Evolutionary conservation across 345 rosid genomes (phyloP), one percentile per base, ranked within the genome.

Genomic region (Gossypium rotundifolium): DNA sequence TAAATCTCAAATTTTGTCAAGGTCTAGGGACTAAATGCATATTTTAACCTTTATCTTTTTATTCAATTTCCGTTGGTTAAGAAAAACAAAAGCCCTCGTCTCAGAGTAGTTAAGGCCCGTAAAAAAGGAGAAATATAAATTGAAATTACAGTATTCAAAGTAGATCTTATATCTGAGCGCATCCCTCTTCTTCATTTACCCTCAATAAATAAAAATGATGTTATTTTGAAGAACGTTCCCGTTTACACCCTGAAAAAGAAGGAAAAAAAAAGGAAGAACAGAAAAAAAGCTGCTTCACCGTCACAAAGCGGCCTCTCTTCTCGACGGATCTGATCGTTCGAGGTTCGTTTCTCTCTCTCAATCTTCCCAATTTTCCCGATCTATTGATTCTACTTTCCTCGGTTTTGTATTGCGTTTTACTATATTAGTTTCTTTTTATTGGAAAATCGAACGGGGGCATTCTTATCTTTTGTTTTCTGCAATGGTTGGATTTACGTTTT

Each of bases 241-340:
- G 11, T 66, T 52, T 52, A 48, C 49, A 59, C 25, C 14, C 38
- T 11, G 57, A 16, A 52, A 52, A 25, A 9, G 2, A 2, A 23
- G 20, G 20, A 23, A 9, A 8, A 22, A 2, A 14, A 12, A 10
- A 20, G 2, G 2, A 18, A 20, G 3, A 2, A 55, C 20, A 2
- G 25, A 14, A 11, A 23, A 23, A 18, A 12, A 12, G 0, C 49
- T 55, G 49, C 29, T 33, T 38, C 62, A 33, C 6, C 20, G 38
- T 71, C 63, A 54, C 18, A 8, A 6, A 40, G 17, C 52, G 16
- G 13, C 33, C 23, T 52, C 49, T 53, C 74, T 54, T 70, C 74
- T 70, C 61, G 0, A 71, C 58, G 64, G 64, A 71, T 55, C 64
- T 54, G 52, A 71, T 71, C 63, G 33, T 13, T 71, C 63, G 4